phyloP scores from a whole-genome alignment of 2,329 filamentous ascomycete genomes.

The Aspergillus sojae region DNA sequence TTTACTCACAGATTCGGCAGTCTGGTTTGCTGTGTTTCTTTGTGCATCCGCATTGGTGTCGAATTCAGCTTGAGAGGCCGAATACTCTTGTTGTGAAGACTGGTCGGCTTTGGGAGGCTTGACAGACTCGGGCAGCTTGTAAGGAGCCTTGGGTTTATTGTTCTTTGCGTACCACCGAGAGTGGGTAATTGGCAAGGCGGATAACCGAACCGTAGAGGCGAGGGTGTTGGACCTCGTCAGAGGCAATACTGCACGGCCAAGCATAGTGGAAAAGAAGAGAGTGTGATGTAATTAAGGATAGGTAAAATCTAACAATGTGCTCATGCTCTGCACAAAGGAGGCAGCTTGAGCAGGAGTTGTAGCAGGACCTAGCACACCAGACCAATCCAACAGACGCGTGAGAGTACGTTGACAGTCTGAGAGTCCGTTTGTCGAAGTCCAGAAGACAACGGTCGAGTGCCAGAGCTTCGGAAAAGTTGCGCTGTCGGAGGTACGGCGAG shows the following conservation, averaged over 20 bases:
- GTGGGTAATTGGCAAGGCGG: conserved; percentile 34
- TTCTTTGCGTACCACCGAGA: conserved; percentile 45
- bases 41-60: conserved; percentile 37
- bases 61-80: conserved; percentile 43
- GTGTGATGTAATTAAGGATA: conserved; percentile 18
- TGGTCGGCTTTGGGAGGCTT: conserved; percentile 33
- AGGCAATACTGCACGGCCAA: conserved; percentile 49
- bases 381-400: background rate
- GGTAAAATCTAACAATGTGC: conserved; percentile 15
- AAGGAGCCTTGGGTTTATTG: conserved; percentile 36
- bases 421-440: conserved; percentile 9
- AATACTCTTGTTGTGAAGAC: conserved; percentile 29
- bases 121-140: conserved; percentile 37
- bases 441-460: conserved; percentile 14
- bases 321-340: conserved; percentile 23
- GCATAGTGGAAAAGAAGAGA: conserved; percentile 37
- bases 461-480: conserved; percentile 34
- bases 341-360: background rate
- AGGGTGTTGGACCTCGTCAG: conserved; percentile 46
- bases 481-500: conserved; percentile 26
- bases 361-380: background rate
- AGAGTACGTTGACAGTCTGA: background rate
- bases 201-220: conserved; percentile 38
- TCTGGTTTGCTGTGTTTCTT: conserved; percentile 32
- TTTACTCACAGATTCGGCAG: conserved; percentile 31